Conservation (phyloP, 2,329 filamentous ascomycete genomes). For the Venturia pyrina region DNA sequence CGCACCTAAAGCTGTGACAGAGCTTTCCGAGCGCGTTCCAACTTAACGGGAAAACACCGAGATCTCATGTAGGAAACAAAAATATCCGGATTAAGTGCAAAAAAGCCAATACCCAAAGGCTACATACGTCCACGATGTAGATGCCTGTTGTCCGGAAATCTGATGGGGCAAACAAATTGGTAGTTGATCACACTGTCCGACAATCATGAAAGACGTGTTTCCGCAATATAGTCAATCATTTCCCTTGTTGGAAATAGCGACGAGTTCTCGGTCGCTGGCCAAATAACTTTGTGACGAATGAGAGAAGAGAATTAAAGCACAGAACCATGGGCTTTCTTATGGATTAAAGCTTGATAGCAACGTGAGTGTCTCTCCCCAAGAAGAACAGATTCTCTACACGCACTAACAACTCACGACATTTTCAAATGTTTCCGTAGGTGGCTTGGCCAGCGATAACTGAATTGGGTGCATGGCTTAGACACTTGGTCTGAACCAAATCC, state of each 20-base stretch:
- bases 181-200: no score
- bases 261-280: no score
- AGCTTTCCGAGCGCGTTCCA: not conserved
- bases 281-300: not conserved
- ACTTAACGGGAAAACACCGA: not conserved
- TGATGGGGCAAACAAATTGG: no score
- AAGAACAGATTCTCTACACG: not conserved
- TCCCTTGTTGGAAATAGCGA: no score
- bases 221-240: no score
- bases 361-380: not conserved
- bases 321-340: not conserved
- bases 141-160: not conserved
- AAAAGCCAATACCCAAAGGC: not conserved
- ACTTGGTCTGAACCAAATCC: not conserved
- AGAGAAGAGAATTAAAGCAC: not conserved
- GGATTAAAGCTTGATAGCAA: not conserved
- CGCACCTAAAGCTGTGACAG: not conserved
- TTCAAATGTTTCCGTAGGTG: not conserved
- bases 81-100: not conserved
- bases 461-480: not conserved
- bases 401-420: not conserved
- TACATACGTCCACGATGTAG: not conserved
- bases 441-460: not conserved
- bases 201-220: no score
- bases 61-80: not conserved